Base-by-base conservation (phyloP, 1,284 basidiomycete genomes). In the Crocinoboletus sp. region DNA sequence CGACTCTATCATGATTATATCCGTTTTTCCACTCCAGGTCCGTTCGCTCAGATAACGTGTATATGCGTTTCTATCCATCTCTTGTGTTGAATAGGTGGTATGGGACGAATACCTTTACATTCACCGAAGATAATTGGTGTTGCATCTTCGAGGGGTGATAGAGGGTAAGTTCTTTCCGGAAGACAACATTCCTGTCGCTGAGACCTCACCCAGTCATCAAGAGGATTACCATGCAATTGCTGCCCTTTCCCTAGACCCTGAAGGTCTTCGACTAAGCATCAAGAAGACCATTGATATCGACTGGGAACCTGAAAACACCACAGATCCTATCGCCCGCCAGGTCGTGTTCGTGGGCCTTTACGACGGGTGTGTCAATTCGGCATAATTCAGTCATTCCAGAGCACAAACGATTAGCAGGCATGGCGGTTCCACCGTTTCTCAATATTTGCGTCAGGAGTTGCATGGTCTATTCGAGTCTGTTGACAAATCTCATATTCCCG, bases 271-370 rank as follows among this genome's bases (percentile, higher is more conserved):
- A 40, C 54, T 73, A 23, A 83, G 76, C 51, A 68, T 87, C 37
- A 80, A 82, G 57, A 80, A 79, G 53, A 64, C 69, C 23, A 74
- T 83, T 44, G 72, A 72, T 23, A 63, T 84, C 37, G 76, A 84
- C 43, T 94, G 91, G 91, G 74, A 88, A 53, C 80, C 84, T 1
- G 63, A 70, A n/a, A 63, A 61, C 15, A 69, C 79, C 5, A 76
- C 74, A n/a, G 73, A 80, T 33, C 63, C 71, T 1, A 68, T 88
- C 28, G 73, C 84, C 5, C 68, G 78, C n/a, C 90, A 94, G 64
- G 84, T 84, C 5, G 74, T 89, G 3, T 91, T 87, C 54, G 81
- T 92, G 32, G 92, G 90, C 13, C 84, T 95, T 45, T 95, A 90
- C 63, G 92, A 94, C 49, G 92, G 92, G 89, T 89, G 56, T 46